Percentiles rank a stretch among this genome's conserved stretches.
These are phyloP conservation scores for Penicillium olsonii DNA, from an alignment of 2,329 filamentous ascomycete species.

Conservation along the genomic window DNA sequence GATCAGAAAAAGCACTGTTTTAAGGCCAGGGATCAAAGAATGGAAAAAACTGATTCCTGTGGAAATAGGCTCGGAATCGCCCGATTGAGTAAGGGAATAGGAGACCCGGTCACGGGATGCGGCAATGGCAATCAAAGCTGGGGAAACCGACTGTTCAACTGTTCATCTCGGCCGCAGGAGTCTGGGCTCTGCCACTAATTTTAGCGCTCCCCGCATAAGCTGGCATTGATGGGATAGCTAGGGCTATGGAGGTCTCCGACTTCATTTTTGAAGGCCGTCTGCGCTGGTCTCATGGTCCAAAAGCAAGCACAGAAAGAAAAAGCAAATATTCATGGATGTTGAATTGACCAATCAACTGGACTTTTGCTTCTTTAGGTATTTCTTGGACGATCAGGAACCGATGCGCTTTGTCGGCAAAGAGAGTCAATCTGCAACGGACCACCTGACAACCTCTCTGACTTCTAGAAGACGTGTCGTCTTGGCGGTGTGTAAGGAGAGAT, in stretches of 20 bases:
- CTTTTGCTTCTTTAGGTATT: neutral
- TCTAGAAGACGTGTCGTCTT: conserved; percentile 5
- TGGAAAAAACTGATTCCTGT: conserved; percentile 3
- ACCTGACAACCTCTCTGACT: conserved; percentile 11
- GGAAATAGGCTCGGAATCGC: conserved; percentile 8
- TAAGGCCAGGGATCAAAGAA: neutral
- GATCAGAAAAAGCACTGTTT: neutral
- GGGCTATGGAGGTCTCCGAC: too few species aligned
- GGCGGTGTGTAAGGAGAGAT: neutral
- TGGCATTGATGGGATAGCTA: neutral
- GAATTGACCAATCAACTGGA: conserved; percentile 3
- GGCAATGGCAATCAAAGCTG: too few species aligned
- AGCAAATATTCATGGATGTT: too few species aligned
- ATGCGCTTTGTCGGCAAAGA: neutral
- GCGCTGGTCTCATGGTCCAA: too few species aligned
- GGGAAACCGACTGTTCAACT: too few species aligned
- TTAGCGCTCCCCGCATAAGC: neutral
- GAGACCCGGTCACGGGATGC: conserved; percentile 9
- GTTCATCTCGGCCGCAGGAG: neutral
- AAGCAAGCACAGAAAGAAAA: too few species aligned
- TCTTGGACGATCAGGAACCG: neutral
- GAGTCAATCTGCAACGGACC: conserved; percentile 3
- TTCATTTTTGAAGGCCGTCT: too few species aligned
- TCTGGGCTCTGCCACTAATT: neutral
- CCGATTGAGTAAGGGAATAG: conserved; percentile 12